Evolutionary conservation across 2,329 filamentous ascomycete genomes (phyloP).

Genomic region (Thielaviopsis punctulata): DNA sequence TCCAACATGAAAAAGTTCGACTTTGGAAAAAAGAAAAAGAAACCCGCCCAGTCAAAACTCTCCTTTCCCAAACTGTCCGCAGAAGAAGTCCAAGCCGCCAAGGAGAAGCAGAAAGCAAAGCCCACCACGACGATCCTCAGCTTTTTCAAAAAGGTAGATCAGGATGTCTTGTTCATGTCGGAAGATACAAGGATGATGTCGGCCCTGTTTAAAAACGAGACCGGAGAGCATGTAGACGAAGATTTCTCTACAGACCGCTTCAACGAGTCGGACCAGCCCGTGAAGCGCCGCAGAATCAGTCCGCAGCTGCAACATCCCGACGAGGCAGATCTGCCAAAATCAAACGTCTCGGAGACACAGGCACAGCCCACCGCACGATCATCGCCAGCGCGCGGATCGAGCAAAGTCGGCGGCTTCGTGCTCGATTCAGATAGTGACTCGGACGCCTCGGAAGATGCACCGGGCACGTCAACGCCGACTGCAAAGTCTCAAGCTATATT

Average conservation of each 20-base stretch:
- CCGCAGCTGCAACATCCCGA: constrained; percentile 11
- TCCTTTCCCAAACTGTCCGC: constrained; percentile 10
- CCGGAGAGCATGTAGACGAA: constrained; percentile 17
- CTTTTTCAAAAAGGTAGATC: constrained; percentile 56
- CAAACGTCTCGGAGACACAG: no score
- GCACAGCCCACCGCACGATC: no score
- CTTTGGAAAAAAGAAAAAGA: constrained; percentile 11
- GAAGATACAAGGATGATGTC: constrained; percentile 15
- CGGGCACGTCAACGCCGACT: background rate
- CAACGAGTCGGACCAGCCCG: constrained; percentile 14
- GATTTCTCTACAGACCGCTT: constrained; percentile 9
- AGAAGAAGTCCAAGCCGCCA: constrained; percentile 8
- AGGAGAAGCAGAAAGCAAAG: constrained; percentile 21
- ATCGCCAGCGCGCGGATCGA: constrained; percentile 13
- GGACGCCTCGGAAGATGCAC: constrained; percentile 16
- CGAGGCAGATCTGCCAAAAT: background rate
- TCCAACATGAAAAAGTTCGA: constrained; percentile 7
- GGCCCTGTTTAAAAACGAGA: constrained; percentile 19
- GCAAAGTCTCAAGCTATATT: constrained; percentile 14
- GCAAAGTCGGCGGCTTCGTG: constrained; percentile 30
- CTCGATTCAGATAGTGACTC: constrained; percentile 48
- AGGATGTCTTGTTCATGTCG: constrained; percentile 12
- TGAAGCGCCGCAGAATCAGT: constrained; percentile 28
- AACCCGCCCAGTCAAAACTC: constrained; percentile 9
- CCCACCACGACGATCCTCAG: constrained; percentile 51